phyloP scores from a whole-genome alignment of 2,329 filamentous ascomycete species.

The Fulvia fulva region DNA sequence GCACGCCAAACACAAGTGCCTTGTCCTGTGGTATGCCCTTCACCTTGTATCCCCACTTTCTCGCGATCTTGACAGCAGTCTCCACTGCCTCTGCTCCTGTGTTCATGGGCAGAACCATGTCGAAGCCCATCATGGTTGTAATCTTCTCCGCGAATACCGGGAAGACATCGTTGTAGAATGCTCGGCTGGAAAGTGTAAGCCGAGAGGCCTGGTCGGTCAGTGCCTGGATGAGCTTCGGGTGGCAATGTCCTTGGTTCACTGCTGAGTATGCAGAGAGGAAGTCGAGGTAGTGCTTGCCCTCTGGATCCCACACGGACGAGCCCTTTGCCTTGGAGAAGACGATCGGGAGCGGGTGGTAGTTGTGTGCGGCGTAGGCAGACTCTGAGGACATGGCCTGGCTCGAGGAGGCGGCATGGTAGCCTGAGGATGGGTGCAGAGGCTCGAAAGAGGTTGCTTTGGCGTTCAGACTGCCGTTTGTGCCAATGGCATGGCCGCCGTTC shows the following conservation, averaged over 20 bases:
- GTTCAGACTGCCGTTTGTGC: constrained; percentile 32
- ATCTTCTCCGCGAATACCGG: constrained; percentile 92
- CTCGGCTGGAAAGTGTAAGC: constrained; percentile 85
- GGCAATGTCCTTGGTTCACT: constrained; percentile 97
- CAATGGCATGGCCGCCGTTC: constrained; percentile 27
- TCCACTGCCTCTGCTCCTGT: constrained; percentile 95
- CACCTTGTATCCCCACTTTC: constrained; percentile 97
- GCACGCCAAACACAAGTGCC: constrained; percentile 77
- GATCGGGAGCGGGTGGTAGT: constrained; percentile 95
- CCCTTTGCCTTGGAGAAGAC: constrained; percentile 85
- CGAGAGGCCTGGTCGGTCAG: constrained; percentile 84
- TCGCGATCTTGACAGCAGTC: constrained; percentile 90
- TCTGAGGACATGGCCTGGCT: constrained; percentile 75
- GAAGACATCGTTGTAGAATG: constrained; percentile 98
- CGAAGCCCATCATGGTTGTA: constrained; percentile 82
- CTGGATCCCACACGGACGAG: constrained; percentile 92
- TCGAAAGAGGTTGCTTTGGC: constrained; percentile 41
- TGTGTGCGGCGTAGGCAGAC: constrained; percentile 85
- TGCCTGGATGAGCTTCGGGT: constrained; percentile 90
- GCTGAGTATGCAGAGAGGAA: constrained; percentile 97
- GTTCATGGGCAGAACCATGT: constrained; percentile 98
- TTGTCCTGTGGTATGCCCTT: constrained; percentile 83
- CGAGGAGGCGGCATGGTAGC: constrained; percentile 75
- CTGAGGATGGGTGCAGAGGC: constrained; percentile 40
- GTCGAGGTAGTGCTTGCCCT: constrained; percentile 86